Conservation (phyloP, 257 asterid species). For the Paulownia fortunei region DNA sequence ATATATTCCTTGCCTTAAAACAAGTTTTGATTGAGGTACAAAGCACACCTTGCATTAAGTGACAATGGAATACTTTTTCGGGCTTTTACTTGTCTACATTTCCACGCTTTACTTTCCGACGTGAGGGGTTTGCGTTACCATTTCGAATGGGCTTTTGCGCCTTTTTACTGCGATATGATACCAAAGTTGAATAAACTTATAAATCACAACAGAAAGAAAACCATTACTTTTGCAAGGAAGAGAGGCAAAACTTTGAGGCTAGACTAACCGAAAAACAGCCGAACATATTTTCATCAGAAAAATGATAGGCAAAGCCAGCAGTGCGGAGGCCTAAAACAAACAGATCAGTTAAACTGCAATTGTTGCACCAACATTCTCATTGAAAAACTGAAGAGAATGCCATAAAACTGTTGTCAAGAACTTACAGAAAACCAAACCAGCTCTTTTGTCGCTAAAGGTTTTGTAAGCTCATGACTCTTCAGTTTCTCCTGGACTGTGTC, state of each 20-base stretch:
- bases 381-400: constrained; percentile 7
- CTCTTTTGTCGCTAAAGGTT: constrained; percentile 74
- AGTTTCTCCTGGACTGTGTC: constrained; percentile 61
- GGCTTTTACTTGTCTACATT: constrained; percentile 47
- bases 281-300: constrained; percentile 50
- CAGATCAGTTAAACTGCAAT: constrained; percentile 8
- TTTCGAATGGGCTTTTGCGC: constrained; percentile 36
- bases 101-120: constrained; percentile 51
- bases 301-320: constrained; percentile 75
- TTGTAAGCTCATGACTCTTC: constrained; percentile 67
- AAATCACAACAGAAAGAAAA: background rate
- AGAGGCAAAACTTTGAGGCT: background rate
- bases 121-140: constrained; percentile 47
- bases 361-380: background rate
- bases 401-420: constrained; percentile 27
- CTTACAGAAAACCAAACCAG: constrained; percentile 83
- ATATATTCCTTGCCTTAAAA: background rate
- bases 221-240: background rate
- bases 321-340: constrained; percentile 69
- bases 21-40: background rate
- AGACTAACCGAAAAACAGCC: constrained; percentile 62
- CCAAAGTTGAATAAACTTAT: background rate
- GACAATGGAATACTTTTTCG: background rate
- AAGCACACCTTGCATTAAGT: constrained; percentile 28
- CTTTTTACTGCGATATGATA: constrained; percentile 52